Evolutionary conservation across 495 filamentous ascomycete genomes (phyloP), one percentile per base, ranked within the genome.

Genomic region (Copromyces sp.): DNA sequence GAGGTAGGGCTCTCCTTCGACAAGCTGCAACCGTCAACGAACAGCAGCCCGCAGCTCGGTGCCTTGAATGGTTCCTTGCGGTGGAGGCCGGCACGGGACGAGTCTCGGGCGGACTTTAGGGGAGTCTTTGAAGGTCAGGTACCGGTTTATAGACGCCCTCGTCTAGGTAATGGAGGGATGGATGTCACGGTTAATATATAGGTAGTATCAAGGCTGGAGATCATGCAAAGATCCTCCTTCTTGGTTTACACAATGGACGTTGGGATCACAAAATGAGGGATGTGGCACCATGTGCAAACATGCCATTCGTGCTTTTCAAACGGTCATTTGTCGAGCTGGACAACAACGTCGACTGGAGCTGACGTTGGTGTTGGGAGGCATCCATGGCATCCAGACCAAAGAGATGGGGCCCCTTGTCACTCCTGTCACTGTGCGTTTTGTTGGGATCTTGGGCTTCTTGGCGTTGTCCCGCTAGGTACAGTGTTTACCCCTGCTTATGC

Each of bases 251-350:
- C 47, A 32, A 61, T 61, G 24, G 24, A 14, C 24, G 24, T 35
- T 29, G 24, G 24, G 24, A 59, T 14, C 24, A 2, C 3, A 24
- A 61, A 61, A 61, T 69, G 12, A 39, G 72, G 72, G 14, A 39
- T 53, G 17, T 16, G 73, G 59, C 42, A 71, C 73, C 75, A 75
- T 76, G 75, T 76, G 75, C 75, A 11, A 65, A 65, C 17, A 71
- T 71, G 39, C 73, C 73, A 76, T 75, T 76, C 75, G 75, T 70
- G 6, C 14, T 3, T 47, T n/a, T 42, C 29, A 17, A 53, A 9
- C 14, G 9, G 40, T 69, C 39, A 68, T 71, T 73, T 73, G 69
- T 73, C 70, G 72, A 69, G 69, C 69, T 9, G 38, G 38, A 61
- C 42, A 45, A 45, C 17, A 45, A 45, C n/a, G 42, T 20, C 42